These are phyloP conservation scores for Paragyromitra xinjiangensis DNA, from an alignment of 495 filamentous ascomycete species.

Conservation along the genomic window DNA sequence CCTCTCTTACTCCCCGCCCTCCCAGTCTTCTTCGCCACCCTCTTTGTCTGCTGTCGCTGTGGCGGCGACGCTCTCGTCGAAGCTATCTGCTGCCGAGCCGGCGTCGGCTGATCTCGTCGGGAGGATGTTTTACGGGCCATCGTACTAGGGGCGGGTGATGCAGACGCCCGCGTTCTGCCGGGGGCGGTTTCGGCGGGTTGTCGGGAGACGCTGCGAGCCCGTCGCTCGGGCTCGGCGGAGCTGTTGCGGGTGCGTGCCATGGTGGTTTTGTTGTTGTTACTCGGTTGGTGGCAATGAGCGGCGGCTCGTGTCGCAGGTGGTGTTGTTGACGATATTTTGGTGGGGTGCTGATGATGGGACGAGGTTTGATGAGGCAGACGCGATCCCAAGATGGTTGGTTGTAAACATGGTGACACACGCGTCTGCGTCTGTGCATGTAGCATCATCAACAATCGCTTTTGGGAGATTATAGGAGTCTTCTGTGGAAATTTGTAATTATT, in stretches of 20 bases:
- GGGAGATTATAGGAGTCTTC: no score
- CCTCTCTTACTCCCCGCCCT: constrained; percentile 24
- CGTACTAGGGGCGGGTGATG: constrained; percentile 31
- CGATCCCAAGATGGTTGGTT: neutral
- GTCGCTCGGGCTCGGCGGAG: constrained; percentile 33
- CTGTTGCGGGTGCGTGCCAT: constrained; percentile 36
- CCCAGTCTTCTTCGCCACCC: constrained; percentile 26
- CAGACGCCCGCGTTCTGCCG: constrained; percentile 16
- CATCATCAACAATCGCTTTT: neutral
- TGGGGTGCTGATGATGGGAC: neutral
- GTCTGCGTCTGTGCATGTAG: neutral
- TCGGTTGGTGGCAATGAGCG: constrained; percentile 10
- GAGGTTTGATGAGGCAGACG: constrained; percentile 5
- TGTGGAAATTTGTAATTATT: neutral
- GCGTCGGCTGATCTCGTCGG: constrained; percentile 27
- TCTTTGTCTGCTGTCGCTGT: constrained; percentile 26
- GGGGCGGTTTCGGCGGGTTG: constrained; percentile 9
- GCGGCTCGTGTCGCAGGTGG: neutral
- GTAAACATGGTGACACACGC: constrained; percentile 16
- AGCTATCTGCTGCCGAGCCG: constrained; percentile 21
- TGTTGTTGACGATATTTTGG: neutral
- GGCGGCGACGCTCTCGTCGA: constrained; percentile 13
- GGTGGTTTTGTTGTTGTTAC: neutral
- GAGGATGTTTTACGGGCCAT: constrained; percentile 6
- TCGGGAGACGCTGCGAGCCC: constrained; percentile 32